Evolutionary conservation across 805 yeast species (phyloP), one percentile per base, ranked within the genome.

Genomic region (Suhomyces sp.): DNA sequence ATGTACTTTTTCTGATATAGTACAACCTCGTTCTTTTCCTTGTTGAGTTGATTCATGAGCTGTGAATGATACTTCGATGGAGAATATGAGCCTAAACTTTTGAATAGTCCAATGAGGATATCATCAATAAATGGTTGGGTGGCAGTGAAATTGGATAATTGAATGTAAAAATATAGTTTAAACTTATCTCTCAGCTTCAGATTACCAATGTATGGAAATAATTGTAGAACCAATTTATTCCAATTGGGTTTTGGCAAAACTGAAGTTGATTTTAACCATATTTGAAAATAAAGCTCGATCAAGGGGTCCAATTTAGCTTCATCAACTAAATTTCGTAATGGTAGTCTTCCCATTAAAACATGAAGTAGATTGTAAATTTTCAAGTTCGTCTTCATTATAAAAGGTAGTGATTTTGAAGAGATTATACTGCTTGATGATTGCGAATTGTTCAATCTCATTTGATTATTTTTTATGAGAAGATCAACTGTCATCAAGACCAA

Each of bases 181-280:
- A 60, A 67, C 35, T 55, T 53, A 6, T 56, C 57, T 40, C 72
- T 40, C 65, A 64, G 68, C 17, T 50, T 46, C 0, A 50, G 35
- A 36, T 66, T 66, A 3, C 74, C 74, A 31, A 63, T 46, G 36
- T 65, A 68, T 1, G 70, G 67, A 42, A 47, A 68, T 20, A 53
- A 55, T 35, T 65, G 74, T 16, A 64, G 50, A 19, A 61, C 47
- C 28, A 68, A 40, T 28, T 49, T 50, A 31, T 60, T 62, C 74
- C 74, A 68, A 38, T 47, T 63, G 15, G 39, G 45, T 26, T 36
- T 43, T 14, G 39, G 44, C 11, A 44, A 40, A 5, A 49, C 29
- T 25, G 38, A 43, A n/a, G 48, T 38, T 17, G 35, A 45, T 19
- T 39, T 31, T 7, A 60, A 42, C 72, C 72, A 68, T 1, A 56